Evolutionary conservation across 2,329 filamentous ascomycete species (phyloP).

Genomic region (Colletotrichum endophyticum): DNA sequence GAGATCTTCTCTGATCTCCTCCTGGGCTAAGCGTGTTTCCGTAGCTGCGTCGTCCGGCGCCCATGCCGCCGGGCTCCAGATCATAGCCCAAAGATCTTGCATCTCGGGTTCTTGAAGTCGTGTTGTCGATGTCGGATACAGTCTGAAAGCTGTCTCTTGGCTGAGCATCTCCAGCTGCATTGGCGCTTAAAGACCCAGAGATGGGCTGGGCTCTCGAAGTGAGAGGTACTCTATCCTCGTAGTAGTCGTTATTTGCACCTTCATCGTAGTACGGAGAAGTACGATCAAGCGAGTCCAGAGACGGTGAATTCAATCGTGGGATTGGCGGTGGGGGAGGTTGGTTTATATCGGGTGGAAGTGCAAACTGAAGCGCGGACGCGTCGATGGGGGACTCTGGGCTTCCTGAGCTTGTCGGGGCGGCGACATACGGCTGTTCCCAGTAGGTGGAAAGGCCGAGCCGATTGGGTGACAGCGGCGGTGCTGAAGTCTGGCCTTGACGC

Average conservation of each 20-base stretch:
- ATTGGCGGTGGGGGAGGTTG: slow-evolving; percentile 24
- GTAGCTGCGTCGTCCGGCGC: slow-evolving; percentile 58
- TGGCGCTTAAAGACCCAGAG: slow-evolving; percentile 50
- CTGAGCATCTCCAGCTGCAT: slow-evolving; percentile 40
- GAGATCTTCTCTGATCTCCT: slow-evolving; percentile 55
- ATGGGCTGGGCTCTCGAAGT: slow-evolving; percentile 62
- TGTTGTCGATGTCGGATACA: slow-evolving; percentile 60
- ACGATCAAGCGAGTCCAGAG: slow-evolving; percentile 34
- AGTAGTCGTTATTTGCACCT: slow-evolving; percentile 43
- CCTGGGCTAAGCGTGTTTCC: slow-evolving; percentile 60
- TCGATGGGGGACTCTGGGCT: slow-evolving; percentile 58
- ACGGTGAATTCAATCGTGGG: slow-evolving; percentile 12
- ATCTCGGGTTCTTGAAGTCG: slow-evolving; percentile 52
- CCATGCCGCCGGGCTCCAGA: slow-evolving; percentile 61
- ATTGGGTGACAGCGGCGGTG: slow-evolving; percentile 27
- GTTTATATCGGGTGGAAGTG: slow-evolving; percentile 57
- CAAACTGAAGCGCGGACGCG: slow-evolving; percentile 56
- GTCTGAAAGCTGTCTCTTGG: slow-evolving; percentile 63
- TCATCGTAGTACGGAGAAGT: slow-evolving; percentile 37
- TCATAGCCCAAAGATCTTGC: slow-evolving; percentile 59
- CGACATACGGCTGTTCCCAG: slow-evolving; percentile 54
- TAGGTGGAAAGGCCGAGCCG: slow-evolving; percentile 54
- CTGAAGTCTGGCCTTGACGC: neutral
- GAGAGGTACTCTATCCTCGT: slow-evolving; percentile 63
- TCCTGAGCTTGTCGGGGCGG: slow-evolving; percentile 38